A percentile compares a stretch with the other conserved stretches of the same genome.
phyloP scores from a whole-genome alignment of 352 stramenopile genomes.

The Aphanomyces stellatus region DNA sequence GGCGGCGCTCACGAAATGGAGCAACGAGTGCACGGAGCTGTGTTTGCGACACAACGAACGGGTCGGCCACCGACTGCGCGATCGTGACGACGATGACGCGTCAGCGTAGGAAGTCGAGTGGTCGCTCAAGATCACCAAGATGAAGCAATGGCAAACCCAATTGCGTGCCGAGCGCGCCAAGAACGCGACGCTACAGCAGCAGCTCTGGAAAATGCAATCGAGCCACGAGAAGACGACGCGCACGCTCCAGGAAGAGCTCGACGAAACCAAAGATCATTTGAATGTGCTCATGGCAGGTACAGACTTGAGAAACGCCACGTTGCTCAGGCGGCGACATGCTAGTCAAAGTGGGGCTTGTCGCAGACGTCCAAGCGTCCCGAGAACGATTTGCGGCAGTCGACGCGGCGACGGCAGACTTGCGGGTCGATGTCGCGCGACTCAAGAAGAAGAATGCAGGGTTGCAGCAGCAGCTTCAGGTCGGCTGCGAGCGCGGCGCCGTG shows the following conservation, averaged over 20 bases:
- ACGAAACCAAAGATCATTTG: constrained; percentile 3
- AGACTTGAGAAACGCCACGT: background rate
- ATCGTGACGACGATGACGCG: background rate
- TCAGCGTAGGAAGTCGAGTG: background rate
- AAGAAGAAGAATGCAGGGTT: background rate
- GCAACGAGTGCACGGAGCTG: constrained; percentile 1
- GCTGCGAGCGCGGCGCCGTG: background rate
- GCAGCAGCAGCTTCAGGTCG: constrained; percentile 2
- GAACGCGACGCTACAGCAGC: background rate
- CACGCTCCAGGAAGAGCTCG: background rate
- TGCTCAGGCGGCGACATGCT: background rate
- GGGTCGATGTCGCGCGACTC: background rate
- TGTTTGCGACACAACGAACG: constrained; percentile 13
- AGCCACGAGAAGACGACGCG: background rate
- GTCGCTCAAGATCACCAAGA: background rate
- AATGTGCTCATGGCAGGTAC: constrained; percentile 9
- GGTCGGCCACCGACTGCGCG: background rate
- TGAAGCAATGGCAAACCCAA: constrained; percentile 6
- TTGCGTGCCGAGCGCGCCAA: background rate
- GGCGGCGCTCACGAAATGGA: constrained; percentile 8
- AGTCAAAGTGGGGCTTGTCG: constrained; percentile 6
- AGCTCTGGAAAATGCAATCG: constrained; percentile 4
- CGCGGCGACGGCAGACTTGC: background rate
- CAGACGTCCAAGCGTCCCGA: background rate
- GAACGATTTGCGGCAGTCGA: background rate